Base-by-base conservation (phyloP, 1,284 basidiomycete genomes). In the Blastosporella zonata region DNA sequence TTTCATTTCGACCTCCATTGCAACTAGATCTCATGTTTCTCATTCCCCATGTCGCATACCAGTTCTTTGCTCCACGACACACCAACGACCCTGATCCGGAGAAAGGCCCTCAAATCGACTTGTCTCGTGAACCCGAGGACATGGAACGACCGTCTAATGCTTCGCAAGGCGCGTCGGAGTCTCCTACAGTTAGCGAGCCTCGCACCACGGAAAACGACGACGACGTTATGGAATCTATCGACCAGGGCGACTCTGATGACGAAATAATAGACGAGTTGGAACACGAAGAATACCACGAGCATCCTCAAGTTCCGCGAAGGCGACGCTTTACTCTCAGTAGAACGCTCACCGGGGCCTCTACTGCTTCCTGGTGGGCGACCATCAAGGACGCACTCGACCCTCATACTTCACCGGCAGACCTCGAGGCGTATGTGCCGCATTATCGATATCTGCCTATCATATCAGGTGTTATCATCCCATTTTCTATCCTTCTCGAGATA, bases 401-500 rank as follows among this genome's bases (percentile, higher is more conserved):
- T 4, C 51, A 47, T 12, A 60, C 59, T 3, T 57, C 59, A 9
- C 33, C 49, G 2, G 45, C 52, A 41, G 62, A 61, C 29, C 43
- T 62, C 2, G 60, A 65, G 27, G 49, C 59, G 0, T 66, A 60
- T 42, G 49, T 66, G 28, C 67, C 68, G 2, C 64, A 62, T 39
- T 82, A 83, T 57, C 80, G 84, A 12, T 67, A 54, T 21, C 15
- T 55, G 33, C 57, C 51, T 36, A 53, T 60, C 44, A n/a, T 57
- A 13, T 54, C 54, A 23, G 52, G 58, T 15, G 38, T 55, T 21
- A 38, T 58, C 37, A 58, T 54, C 36, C 54, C 54, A 43, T 52
- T 59, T 34, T 55, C 41, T 12, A 89, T 93, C 50, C 72, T 93
- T 15, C 73, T 93, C 22, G 88, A 89, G 59, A 87, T 92, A 37